These are phyloP conservation scores for Glebionis coronaria DNA, from an alignment of 129 eudicot species.

Conservation along the genomic window DNA sequence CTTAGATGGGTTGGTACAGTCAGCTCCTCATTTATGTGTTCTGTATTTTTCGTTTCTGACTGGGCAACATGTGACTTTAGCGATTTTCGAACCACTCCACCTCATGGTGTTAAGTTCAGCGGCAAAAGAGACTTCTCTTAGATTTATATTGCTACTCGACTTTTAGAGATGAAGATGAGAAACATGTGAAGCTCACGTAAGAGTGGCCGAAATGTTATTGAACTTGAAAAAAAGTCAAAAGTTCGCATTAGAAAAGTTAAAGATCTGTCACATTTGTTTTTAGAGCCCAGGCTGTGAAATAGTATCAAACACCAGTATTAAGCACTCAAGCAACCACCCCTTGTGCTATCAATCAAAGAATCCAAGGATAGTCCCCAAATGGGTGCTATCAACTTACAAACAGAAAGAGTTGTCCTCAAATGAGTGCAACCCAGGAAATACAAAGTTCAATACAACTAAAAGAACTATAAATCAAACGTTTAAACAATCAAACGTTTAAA, in stretches of 20 bases:
- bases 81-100: conserved; percentile 58
- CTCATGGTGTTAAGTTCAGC: conserved; percentile 59
- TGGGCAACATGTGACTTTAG: conserved; percentile 96
- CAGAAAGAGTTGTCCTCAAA: too few relatives aligned
- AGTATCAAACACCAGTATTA: too few relatives aligned
- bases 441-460: too few relatives aligned
- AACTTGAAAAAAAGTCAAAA: conserved; percentile 13
- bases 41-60: conserved; percentile 78
- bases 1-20: conserved; percentile 58
- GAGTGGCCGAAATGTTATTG: too few relatives aligned
- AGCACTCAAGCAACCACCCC: too few relatives aligned
- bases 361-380: too few relatives aligned
- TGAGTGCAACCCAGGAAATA: too few relatives aligned
- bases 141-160: conserved; percentile 65
- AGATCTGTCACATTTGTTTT: conserved; percentile 46
- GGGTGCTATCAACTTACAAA: too few relatives aligned
- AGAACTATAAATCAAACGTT: too few relatives aligned
- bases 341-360: too few relatives aligned
- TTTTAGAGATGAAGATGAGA: conserved; percentile 58
- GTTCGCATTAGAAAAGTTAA: conserved; percentile 28
- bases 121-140: conserved; percentile 81
- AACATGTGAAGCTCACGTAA: conserved; percentile 33
- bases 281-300: conserved; percentile 63
- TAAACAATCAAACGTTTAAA: too few relatives aligned
- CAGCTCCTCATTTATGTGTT: conserved; percentile 51